Percentiles rank a stretch among this genome's conserved stretches.
phyloP scores from a whole-genome alignment of 2,329 filamentous ascomycete genomes.

The Ramichloridium luteum region DNA sequence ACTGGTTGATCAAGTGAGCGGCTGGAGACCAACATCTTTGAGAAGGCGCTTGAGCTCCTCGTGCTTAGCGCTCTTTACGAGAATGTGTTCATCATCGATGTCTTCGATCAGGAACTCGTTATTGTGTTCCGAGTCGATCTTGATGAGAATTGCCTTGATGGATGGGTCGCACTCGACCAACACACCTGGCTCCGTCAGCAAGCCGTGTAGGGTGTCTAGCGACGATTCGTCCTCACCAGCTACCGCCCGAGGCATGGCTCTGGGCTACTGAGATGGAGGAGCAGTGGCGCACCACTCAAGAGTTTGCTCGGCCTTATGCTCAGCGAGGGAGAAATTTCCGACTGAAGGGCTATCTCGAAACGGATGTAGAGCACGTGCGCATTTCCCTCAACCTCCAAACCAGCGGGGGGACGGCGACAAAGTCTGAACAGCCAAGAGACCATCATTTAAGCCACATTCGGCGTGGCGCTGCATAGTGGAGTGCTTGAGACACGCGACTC shows the following conservation, averaged over 20 bases:
- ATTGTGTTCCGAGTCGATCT: constrained; percentile 53
- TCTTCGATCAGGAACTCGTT: constrained; percentile 71
- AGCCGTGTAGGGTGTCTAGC: not conserved
- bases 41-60: constrained; percentile 54
- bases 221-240: not conserved
- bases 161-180: constrained; percentile 75
- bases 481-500: too few species aligned
- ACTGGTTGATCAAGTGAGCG: not conserved
- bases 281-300: too few species aligned
- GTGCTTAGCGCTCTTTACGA: constrained; percentile 65
- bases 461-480: too few species aligned
- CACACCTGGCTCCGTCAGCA: constrained; percentile 39
- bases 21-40: constrained; percentile 49
- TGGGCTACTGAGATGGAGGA: too few species aligned
- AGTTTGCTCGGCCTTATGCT: too few species aligned
- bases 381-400: too few species aligned
- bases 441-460: too few species aligned
- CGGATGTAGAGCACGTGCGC: too few species aligned
- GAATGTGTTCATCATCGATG: constrained; percentile 61
- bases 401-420: too few species aligned
- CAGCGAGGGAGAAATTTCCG: too few species aligned
- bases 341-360: too few species aligned
- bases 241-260: not conserved
- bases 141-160: constrained; percentile 74
- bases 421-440: too few species aligned